A percentile compares a stretch with the other conserved stretches of the same genome.
Evolutionary conservation across 495 filamentous ascomycete genomes (phyloP).

Genomic region (Penicillium daleae): DNA sequence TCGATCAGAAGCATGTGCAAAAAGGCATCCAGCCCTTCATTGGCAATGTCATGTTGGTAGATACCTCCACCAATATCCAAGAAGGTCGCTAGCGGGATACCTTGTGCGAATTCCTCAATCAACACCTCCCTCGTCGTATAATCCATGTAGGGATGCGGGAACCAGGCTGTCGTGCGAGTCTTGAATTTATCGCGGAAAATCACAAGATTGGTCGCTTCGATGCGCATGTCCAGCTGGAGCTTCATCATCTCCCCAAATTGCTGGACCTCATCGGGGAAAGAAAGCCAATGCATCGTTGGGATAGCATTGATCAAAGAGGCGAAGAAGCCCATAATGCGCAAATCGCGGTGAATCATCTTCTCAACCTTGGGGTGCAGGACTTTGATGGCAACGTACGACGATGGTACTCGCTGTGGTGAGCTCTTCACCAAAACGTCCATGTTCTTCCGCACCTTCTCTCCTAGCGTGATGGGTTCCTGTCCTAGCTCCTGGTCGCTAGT

Average conservation of each 20-base stretch:
- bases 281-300: conserved; percentile 97
- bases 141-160: conserved; percentile 89
- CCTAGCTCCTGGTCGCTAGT: conserved; percentile 48
- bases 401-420: conserved; percentile 82
- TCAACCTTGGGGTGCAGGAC: conserved; percentile 94
- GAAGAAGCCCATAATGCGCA: conserved; percentile 94
- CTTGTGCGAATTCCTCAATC: conserved; percentile 94
- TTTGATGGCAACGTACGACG: conserved; percentile 93
- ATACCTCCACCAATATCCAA: conserved; percentile 87
- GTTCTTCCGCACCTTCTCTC: conserved; percentile 58
- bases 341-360: conserved; percentile 81
- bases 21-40: conserved; percentile 97
- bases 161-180: conserved; percentile 87
- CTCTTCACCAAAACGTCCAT: conserved; percentile 86
- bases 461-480: conserved; percentile 5
- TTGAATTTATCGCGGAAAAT: conserved; percentile 92
- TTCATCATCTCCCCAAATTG: conserved; percentile 99
- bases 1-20: conserved; percentile 96
- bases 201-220: conserved; percentile 87
- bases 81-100: conserved; percentile 89
- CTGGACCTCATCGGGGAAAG: conserved; percentile 88
- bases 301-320: conserved; percentile 82
- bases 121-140: conserved; percentile 91
- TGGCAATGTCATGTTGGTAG: conserved; percentile 91
- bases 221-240: conserved; percentile 91